A percentile compares a stretch with the other conserved stretches of the same genome.
phyloP scores from a whole-genome alignment of 2,329 filamentous ascomycete genomes.

The Talaromyces amestolkiae region DNA sequence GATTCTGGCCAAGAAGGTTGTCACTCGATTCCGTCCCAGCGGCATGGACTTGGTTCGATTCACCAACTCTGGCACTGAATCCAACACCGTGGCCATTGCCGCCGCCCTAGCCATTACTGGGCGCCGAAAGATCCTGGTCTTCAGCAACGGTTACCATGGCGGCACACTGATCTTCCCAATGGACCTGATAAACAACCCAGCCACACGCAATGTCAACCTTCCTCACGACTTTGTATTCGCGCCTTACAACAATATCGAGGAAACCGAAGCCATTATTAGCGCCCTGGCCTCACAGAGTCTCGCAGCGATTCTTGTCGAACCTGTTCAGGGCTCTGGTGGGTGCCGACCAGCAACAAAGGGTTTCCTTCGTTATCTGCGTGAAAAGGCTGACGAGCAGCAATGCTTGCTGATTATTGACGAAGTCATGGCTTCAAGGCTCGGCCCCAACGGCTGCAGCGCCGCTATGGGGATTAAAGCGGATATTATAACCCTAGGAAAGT shows the following conservation, averaged over 20 bases:
- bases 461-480: not conserved
- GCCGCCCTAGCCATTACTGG: conserved; percentile 52
- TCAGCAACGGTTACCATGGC: not conserved
- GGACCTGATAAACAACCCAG: not conserved
- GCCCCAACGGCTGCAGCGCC: not conserved
- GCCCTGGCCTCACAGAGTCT: not conserved
- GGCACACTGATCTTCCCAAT: not conserved
- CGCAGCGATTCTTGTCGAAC: not conserved
- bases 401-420: conserved; percentile 5
- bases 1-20: not conserved
- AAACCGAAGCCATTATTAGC: not conserved
- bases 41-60: conserved; percentile 58
- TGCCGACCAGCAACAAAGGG: not conserved
- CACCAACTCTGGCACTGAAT: conserved; percentile 65
- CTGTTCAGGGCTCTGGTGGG: conserved; percentile 2
- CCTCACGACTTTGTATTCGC: conserved; percentile 5
- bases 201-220: not conserved
- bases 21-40: not conserved
- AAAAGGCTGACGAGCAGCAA: not conserved
- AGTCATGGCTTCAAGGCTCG: conserved; percentile 8
- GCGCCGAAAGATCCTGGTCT: conserved; percentile 24
- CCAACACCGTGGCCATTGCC: conserved; percentile 59
- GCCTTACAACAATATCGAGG: not conserved
- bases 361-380: not conserved
- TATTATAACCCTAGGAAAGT: conserved; percentile 8